These are phyloP conservation scores for Tetrahymena malaccensis DNA, from an alignment of 73 alveolate species.

Conservation along the genomic window DNA sequence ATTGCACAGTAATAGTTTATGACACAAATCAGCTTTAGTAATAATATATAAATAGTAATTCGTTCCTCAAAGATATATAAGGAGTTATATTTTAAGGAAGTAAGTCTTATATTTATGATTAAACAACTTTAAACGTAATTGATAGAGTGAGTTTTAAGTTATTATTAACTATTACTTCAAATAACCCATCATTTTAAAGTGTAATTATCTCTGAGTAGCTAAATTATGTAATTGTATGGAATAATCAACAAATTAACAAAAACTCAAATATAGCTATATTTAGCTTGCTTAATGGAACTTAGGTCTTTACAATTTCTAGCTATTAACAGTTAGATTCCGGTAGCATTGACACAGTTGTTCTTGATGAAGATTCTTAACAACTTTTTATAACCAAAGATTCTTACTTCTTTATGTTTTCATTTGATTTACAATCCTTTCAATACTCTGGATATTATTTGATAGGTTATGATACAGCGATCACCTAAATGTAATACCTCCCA, in stretches of 20 bases:
- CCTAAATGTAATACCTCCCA: background rate
- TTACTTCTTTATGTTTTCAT: background rate
- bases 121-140: background rate
- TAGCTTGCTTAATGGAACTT: background rate
- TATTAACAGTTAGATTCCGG: background rate
- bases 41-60: background rate
- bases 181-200: background rate
- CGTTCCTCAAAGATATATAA: background rate
- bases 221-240: background rate
- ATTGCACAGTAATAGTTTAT: background rate
- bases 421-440: background rate
- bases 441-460: background rate
- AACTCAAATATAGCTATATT: background rate
- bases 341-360: background rate
- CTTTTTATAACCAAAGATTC: background rate
- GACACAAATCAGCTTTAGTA: background rate
- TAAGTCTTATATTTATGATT: background rate
- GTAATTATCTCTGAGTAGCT: background rate
- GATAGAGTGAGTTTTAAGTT: background rate
- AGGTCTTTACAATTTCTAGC: background rate
- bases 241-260: background rate
- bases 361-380: background rate
- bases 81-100: background rate
- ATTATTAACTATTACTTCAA: background rate
- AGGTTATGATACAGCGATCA: background rate